A percentile compares a stretch with the other conserved stretches of the same genome.
These are phyloP conservation scores for Gossypium armourianum DNA, from an alignment of 441 rosid species.

Conservation along the genomic window DNA sequence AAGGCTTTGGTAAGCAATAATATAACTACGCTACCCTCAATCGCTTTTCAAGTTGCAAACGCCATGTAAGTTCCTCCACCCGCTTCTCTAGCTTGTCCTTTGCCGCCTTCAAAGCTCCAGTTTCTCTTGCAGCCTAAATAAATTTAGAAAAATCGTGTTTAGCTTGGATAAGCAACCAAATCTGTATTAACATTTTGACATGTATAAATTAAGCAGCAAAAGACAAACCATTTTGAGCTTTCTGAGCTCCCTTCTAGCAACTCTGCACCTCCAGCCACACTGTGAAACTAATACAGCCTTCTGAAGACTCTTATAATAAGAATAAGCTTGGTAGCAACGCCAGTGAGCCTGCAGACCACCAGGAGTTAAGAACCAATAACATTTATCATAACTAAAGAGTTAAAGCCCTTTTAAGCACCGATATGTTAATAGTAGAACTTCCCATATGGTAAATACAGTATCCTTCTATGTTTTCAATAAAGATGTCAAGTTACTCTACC, in stretches of 20 bases:
- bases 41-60: constrained; percentile 88
- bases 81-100: constrained; percentile 96
- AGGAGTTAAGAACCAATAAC: constrained; percentile 14
- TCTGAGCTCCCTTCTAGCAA: constrained; percentile 91
- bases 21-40: constrained; percentile 52
- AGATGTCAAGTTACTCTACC: constrained; percentile 32
- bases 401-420: not conserved
- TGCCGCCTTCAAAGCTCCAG: constrained; percentile 95
- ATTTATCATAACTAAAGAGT: not conserved
- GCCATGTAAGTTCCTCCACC: constrained; percentile 98
- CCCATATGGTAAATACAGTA: constrained; percentile 8
- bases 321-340: constrained; percentile 52
- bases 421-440: not conserved
- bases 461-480: not conserved
- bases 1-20: not conserved
- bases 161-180: constrained; percentile 14
- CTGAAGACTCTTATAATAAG: constrained; percentile 67
- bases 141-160: constrained; percentile 18
- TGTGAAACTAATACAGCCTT: constrained; percentile 76
- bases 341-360: constrained; percentile 55
- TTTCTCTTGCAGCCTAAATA: constrained; percentile 85
- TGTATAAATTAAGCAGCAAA: constrained; percentile 21
- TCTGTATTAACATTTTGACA: not conserved
- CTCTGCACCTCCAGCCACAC: constrained; percentile 93
- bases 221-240: constrained; percentile 74